Percentiles rank a stretch among this genome's conserved stretches.
These are phyloP conservation scores for Imleria badia DNA, from an alignment of 768 basidiomycete genomes.

Conservation along the genomic window DNA sequence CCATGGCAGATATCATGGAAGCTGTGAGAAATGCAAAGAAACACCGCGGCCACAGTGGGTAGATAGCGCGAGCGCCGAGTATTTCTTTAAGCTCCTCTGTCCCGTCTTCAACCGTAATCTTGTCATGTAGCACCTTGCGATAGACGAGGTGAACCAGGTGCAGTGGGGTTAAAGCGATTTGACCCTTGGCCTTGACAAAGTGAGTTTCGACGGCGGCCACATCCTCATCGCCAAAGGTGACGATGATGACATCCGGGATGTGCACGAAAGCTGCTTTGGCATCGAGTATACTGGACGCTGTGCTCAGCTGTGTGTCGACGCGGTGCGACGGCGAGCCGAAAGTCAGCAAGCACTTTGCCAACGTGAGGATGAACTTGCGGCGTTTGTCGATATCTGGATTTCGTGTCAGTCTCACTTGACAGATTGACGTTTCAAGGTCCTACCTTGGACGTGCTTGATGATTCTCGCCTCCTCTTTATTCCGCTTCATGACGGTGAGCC, in stretches of 20 bases:
- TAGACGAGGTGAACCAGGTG: conserved; percentile 84
- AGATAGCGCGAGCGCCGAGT: conserved; percentile 63
- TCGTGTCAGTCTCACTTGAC: not conserved
- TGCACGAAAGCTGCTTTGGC: conserved; percentile 84
- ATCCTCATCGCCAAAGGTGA: conserved; percentile 77
- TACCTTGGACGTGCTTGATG: conserved; percentile 49
- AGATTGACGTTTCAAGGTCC: not conserved
- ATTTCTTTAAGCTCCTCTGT: conserved; percentile 64
- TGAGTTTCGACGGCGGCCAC: conserved; percentile 74
- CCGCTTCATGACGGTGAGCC: conserved; percentile 30
- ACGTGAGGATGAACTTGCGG: conserved; percentile 76
- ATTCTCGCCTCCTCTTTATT: conserved; percentile 37
- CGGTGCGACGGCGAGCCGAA: conserved; percentile 95
- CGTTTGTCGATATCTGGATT: conserved; percentile 45
- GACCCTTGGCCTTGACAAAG: conserved; percentile 80
- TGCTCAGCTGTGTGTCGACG: conserved; percentile 82
- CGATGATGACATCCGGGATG: conserved; percentile 74
- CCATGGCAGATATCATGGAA: conserved; percentile 77
- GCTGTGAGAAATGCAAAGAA: conserved; percentile 74
- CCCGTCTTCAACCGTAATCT: conserved; percentile 71
- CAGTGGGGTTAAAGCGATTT: conserved; percentile 78
- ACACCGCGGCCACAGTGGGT: conserved; percentile 66
- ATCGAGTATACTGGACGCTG: conserved; percentile 76
- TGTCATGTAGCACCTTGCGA: conserved; percentile 82
- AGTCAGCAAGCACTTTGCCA: conserved; percentile 85